phyloP scores from a whole-genome alignment of 1,284 basidiomycete species.

The Heterobasidion irregulare region DNA sequence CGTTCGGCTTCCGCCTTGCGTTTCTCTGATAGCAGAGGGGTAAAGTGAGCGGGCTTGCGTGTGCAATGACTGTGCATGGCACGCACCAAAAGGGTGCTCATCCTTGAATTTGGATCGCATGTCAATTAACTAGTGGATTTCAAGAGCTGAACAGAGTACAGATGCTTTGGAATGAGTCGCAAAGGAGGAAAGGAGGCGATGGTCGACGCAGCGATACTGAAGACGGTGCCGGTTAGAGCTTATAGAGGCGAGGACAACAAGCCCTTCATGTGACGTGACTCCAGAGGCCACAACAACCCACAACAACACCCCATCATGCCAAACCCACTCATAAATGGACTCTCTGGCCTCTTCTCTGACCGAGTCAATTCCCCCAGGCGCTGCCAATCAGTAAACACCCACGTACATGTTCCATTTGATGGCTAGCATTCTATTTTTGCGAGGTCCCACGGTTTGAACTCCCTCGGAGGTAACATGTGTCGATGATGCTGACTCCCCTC shows the following conservation, averaged over 20 bases:
- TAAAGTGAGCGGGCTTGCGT: conserved; percentile 2
- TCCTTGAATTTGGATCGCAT: conserved; percentile 99
- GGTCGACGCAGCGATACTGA: not conserved
- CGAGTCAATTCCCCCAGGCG: not conserved
- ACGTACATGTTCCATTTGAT: too few species aligned
- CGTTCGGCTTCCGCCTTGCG: conserved; percentile 97
- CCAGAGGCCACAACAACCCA: conserved; percentile 3
- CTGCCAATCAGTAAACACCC: not conserved
- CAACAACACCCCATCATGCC: conserved; percentile 2
- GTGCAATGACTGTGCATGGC: conserved; percentile 7
- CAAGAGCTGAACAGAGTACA: not conserved
- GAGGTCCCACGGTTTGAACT: too few species aligned
- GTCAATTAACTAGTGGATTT: conserved; percentile 4
- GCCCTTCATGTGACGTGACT: conserved; percentile 1
- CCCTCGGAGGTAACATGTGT: too few species aligned
- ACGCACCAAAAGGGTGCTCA: conserved; percentile 95
- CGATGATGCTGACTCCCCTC: too few species aligned
- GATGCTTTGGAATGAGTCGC: too few species aligned
- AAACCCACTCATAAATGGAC: not conserved
- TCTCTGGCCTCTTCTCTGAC: not conserved
- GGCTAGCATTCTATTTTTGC: too few species aligned
- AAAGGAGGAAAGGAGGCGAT: not conserved
- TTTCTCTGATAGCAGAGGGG: conserved; percentile 64
- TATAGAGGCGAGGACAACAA: not conserved
- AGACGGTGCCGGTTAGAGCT: not conserved